Conservation (phyloP, 2,329 filamentous ascomycete species). For the Fusarium mundagurra region DNA sequence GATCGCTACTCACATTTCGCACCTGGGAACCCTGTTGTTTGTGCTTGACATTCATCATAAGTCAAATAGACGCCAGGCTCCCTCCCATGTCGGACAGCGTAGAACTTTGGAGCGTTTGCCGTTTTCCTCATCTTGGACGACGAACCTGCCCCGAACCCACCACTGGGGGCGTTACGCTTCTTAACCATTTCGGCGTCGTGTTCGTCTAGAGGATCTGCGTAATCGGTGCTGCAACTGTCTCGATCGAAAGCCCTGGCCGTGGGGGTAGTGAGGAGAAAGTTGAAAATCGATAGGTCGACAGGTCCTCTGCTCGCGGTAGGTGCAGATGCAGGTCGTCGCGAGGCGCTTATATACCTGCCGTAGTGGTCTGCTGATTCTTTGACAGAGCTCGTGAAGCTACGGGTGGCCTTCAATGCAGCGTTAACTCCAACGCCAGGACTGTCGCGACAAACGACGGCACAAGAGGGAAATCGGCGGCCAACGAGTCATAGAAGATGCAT, state of each 20-base stretch:
- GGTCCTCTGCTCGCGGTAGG: constrained; percentile 21
- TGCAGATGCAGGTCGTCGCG: constrained; percentile 24
- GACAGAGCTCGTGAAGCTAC: constrained; percentile 27
- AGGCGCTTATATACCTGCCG: constrained; percentile 14
- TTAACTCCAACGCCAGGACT: constrained; percentile 10
- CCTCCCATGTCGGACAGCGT: constrained; percentile 68
- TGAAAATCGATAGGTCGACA: constrained; percentile 38
- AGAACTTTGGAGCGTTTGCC: constrained; percentile 65
- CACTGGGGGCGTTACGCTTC: constrained; percentile 43
- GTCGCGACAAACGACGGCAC: constrained; percentile 26
- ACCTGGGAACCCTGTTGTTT: constrained; percentile 69
- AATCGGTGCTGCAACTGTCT: constrained; percentile 1
- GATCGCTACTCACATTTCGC: constrained; percentile 70
- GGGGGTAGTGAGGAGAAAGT: constrained; percentile 30
- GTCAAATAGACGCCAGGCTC: constrained; percentile 69
- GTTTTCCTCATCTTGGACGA: constrained; percentile 59
- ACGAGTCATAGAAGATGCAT: constrained; percentile 46
- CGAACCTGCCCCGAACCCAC: constrained; percentile 21
- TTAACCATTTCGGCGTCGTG: constrained; percentile 42
- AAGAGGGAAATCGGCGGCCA: constrained; percentile 37
- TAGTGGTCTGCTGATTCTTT: background rate
- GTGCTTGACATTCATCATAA: constrained; percentile 69
- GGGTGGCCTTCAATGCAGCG: constrained; percentile 16
- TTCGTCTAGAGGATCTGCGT: constrained; percentile 2
- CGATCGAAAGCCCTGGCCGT: constrained; percentile 8